Conservation (phyloP, 73 alveolate genomes). For the Stentor roeselii region DNA sequence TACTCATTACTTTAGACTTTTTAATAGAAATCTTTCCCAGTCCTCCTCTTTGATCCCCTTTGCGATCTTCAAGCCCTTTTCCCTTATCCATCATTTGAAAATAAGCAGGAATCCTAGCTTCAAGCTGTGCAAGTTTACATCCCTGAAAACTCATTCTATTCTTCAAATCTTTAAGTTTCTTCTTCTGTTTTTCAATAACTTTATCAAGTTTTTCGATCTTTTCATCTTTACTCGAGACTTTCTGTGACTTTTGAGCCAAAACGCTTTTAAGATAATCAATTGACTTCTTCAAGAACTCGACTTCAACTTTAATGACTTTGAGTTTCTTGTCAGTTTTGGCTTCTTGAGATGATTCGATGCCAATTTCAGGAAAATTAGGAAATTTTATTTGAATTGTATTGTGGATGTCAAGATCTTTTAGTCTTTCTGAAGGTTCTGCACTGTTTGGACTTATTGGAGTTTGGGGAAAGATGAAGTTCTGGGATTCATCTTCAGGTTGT, state of each 20-base stretch:
- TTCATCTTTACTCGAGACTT: background rate
- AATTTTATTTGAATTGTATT: too few species aligned
- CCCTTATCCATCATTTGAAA: background rate
- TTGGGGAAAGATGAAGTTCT: too few species aligned
- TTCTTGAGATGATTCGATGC: background rate
- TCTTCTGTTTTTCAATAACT: background rate
- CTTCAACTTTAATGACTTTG: background rate
- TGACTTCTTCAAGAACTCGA: background rate
- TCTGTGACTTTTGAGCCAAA: background rate
- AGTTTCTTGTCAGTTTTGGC: background rate
- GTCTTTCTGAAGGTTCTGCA: background rate
- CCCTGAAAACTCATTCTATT: background rate
- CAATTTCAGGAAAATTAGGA: background rate
- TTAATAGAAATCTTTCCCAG: too few species aligned
- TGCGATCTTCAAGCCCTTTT: background rate
- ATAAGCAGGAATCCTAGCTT: background rate
- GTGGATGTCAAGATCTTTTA: background rate
- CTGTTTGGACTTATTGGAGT: background rate
- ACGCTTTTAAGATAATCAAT: background rate
- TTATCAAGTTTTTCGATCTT: background rate
- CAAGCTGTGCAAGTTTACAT: background rate
- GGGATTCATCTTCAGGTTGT: background rate
- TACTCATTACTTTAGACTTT: too few species aligned
- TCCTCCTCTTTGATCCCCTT: too few species aligned
- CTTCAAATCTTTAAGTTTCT: background rate